Percentiles rank a stretch among this genome's conserved stretches.
Conservation (phyloP, 768 basidiomycete species). For the Suillus lakei region DNA sequence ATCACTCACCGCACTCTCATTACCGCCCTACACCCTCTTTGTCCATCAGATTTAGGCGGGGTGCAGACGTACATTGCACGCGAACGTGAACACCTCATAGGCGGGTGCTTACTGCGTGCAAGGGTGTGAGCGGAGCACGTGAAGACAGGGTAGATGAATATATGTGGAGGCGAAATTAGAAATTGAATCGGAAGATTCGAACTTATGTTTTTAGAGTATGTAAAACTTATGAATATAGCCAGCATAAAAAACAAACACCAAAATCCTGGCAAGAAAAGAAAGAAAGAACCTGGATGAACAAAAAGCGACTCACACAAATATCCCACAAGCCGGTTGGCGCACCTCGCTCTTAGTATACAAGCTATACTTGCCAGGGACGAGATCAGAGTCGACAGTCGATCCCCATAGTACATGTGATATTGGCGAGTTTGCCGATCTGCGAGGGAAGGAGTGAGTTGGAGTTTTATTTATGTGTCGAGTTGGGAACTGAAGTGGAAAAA, state of each 20-base stretch:
- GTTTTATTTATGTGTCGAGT: too few species aligned
- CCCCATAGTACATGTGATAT: too few species aligned
- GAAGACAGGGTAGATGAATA: not conserved
- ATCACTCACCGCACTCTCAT: constrained; percentile 53
- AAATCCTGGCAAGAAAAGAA: not conserved
- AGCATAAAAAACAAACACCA: not conserved
- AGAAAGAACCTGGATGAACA: not conserved
- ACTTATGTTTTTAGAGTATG: not conserved
- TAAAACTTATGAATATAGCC: not conserved
- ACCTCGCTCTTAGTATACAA: constrained; percentile 57
- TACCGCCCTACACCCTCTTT: constrained; percentile 38
- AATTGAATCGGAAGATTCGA: not conserved
- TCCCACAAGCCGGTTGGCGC: constrained; percentile 76
- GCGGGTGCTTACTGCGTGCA: constrained; percentile 56
- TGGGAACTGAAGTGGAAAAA: too few species aligned
- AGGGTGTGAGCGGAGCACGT: constrained; percentile 51
- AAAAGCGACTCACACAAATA: constrained; percentile 58
- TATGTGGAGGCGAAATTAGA: not conserved
- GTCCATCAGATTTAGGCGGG: constrained; percentile 35
- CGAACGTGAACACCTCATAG: constrained; percentile 54
- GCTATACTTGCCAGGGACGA: too few species aligned
- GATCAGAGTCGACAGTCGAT: too few species aligned
- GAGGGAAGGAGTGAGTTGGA: too few species aligned
- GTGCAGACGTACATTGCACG: constrained; percentile 43
- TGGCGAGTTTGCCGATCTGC: too few species aligned